Percentiles rank a stretch among this genome's conserved stretches.
Evolutionary conservation across 805 yeast genomes (phyloP).

Genomic region (Teunomyces lycoperdinae): DNA sequence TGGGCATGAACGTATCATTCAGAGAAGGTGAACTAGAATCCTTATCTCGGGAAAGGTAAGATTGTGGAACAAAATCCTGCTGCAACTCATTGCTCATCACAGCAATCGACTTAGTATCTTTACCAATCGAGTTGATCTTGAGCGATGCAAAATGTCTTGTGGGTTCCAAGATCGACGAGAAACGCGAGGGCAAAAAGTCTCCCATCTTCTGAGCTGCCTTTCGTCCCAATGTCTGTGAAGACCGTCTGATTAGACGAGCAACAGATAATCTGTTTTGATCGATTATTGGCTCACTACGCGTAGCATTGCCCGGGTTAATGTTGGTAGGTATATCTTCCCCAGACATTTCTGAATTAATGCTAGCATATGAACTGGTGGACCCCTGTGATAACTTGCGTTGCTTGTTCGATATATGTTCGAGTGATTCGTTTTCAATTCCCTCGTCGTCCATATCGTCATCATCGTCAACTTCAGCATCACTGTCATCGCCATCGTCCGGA

Average conservation of each 20-base stretch:
- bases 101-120: constrained; percentile 42
- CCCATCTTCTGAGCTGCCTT: constrained; percentile 88
- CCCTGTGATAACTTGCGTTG: constrained; percentile 40
- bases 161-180: constrained; percentile 83
- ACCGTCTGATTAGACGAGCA: constrained; percentile 70
- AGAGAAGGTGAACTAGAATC: constrained; percentile 10
- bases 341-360: constrained; percentile 29
- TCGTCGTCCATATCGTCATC: constrained; percentile 24
- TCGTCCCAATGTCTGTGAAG: constrained; percentile 74
- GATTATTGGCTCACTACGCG: constrained; percentile 57
- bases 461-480: constrained; percentile 21
- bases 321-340: constrained; percentile 11
- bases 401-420: constrained; percentile 23
- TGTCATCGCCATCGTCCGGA: constrained; percentile 14
- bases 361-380: constrained; percentile 31
- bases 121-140: constrained; percentile 50
- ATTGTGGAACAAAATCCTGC: constrained; percentile 30
- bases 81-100: constrained; percentile 41
- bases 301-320: background rate
- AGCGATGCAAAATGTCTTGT: constrained; percentile 88
- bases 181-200: constrained; percentile 75
- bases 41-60: constrained; percentile 18
- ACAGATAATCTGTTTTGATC: constrained; percentile 71
- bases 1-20: constrained; percentile 7
- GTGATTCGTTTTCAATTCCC: constrained; percentile 23